Percentiles rank a stretch among this genome's conserved stretches.
Evolutionary conservation across 371 early-diverging fungal species (phyloP).

Genomic region (Circinella minor): DNA sequence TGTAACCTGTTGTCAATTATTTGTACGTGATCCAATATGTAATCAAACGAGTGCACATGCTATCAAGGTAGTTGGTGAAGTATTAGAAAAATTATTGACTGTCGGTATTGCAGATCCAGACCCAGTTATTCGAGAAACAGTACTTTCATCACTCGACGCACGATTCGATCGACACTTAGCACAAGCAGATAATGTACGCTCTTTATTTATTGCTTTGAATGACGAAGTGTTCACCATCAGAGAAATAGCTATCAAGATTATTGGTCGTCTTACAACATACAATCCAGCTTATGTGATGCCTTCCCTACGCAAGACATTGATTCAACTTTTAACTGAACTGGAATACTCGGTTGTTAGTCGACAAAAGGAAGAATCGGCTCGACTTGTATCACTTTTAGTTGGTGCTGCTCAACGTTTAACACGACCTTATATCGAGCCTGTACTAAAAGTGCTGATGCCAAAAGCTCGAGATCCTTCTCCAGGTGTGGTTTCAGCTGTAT

Average conservation of each 20-base stretch:
- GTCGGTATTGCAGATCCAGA: slow-evolving; percentile 94
- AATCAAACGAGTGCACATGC: slow-evolving; percentile 84
- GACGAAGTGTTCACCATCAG: slow-evolving; percentile 94
- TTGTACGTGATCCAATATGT: slow-evolving; percentile 77
- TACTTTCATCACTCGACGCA: slow-evolving; percentile 79
- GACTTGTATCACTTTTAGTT: slow-evolving; percentile 78
- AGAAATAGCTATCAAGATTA: slow-evolving; percentile 82
- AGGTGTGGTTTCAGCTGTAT: slow-evolving; percentile 81
- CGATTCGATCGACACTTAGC: slow-evolving; percentile 91
- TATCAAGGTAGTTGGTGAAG: slow-evolving; percentile 87
- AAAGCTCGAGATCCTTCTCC: slow-evolving; percentile 83
- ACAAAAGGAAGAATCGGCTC: slow-evolving; percentile 91
- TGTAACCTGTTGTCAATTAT: slow-evolving; percentile 85
- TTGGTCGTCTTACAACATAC: slow-evolving; percentile 85
- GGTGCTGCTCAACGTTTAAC: slow-evolving; percentile 82
- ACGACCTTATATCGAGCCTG: slow-evolving; percentile 91
- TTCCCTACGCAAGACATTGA: slow-evolving; percentile 83
- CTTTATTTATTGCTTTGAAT: slow-evolving; percentile 88
- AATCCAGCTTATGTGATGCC: slow-evolving; percentile 97
- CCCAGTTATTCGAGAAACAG: slow-evolving; percentile 79
- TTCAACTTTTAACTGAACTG: slow-evolving; percentile 90
- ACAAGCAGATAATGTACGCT: slow-evolving; percentile 89
- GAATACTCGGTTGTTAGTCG: slow-evolving; percentile 87
- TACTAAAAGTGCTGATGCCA: slow-evolving; percentile 83
- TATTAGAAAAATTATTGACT: slow-evolving; percentile 84